Percentiles rank a stretch among this genome's conserved stretches.
Evolutionary conservation across 179 eudicot species (phyloP).

Genomic region (Sideroxylon spinosum): DNA sequence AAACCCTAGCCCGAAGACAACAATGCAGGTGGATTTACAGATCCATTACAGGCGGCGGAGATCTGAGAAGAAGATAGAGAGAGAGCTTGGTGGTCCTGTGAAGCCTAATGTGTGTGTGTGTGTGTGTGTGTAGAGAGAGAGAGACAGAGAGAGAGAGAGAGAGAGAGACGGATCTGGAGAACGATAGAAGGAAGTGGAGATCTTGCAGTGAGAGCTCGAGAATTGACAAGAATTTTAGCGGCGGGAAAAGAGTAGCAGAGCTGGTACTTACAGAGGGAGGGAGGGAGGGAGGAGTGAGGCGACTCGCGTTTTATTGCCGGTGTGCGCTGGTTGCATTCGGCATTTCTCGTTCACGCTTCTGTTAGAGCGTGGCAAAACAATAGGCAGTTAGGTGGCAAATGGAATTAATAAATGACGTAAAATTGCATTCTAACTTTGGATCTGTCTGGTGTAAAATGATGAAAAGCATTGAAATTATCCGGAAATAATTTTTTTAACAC

Average conservation of each 20-base stretch:
- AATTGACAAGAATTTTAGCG: not conserved
- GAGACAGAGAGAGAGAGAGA: not conserved
- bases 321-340: slow-evolving; percentile 2
- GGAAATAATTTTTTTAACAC: too few relatives aligned
- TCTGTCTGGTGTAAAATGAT: too few relatives aligned
- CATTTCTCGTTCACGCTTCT: slow-evolving; percentile 16
- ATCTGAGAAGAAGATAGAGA: slow-evolving; percentile 3
- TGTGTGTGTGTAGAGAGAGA: too few relatives aligned
- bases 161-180: not conserved
- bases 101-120: not conserved
- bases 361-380: not conserved
- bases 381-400: too few relatives aligned
- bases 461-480: too few relatives aligned
- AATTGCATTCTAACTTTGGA: too few relatives aligned
- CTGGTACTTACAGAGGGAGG: not conserved
- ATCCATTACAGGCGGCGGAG: slow-evolving; percentile 11
- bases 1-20: slow-evolving; percentile 6
- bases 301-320: slow-evolving; percentile 18
- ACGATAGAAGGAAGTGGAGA: not conserved
- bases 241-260: not conserved
- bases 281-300: not conserved
- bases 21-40: slow-evolving; percentile 13
- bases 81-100: not conserved
- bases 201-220: slow-evolving; percentile 11
- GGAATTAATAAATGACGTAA: too few relatives aligned